Percentiles rank a stretch among this genome's conserved stretches.
Evolutionary conservation across 1,284 basidiomycete species (phyloP).

Genomic region (Papiliotrema nemorosa): DNA sequence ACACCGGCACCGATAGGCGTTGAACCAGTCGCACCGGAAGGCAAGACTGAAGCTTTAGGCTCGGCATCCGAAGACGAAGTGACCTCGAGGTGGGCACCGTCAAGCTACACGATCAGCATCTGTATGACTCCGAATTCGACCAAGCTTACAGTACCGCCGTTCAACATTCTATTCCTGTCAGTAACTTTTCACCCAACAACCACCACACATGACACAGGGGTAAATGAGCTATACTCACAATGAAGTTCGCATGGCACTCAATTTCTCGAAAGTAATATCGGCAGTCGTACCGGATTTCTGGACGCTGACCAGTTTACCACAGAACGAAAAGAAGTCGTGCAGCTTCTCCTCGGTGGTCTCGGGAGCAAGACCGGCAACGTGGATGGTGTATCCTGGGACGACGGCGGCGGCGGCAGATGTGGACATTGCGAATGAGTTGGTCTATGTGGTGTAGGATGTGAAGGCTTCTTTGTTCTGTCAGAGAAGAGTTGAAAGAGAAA

Average conservation of each 20-base stretch:
- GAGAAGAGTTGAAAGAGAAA: not conserved
- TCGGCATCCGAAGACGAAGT: conserved; percentile 41
- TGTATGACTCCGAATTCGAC: no score
- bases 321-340: conserved; percentile 50
- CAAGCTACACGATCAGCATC: conserved; percentile 30
- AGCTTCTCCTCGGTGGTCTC: conserved; percentile 50
- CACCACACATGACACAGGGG: not conserved
- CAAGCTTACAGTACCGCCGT: conserved; percentile 49
- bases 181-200: not conserved
- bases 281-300: conserved; percentile 46
- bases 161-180: conserved; percentile 41
- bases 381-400: conserved; percentile 36
- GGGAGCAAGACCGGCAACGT: conserved; percentile 49
- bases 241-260: conserved; percentile 49
- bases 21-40: conserved; percentile 32
- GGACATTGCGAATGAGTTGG: conserved; percentile 1
- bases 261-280: conserved; percentile 50
- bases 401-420: conserved; percentile 7
- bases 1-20: conserved; percentile 38
- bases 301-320: conserved; percentile 47
- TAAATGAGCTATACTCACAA: conserved; percentile 29
- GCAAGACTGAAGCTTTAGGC: conserved; percentile 35
- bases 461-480: not conserved
- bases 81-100: conserved; percentile 51
- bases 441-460: not conserved